phyloP scores from a whole-genome alignment of 257 asterid species.

The Coffea canephora region DNA sequence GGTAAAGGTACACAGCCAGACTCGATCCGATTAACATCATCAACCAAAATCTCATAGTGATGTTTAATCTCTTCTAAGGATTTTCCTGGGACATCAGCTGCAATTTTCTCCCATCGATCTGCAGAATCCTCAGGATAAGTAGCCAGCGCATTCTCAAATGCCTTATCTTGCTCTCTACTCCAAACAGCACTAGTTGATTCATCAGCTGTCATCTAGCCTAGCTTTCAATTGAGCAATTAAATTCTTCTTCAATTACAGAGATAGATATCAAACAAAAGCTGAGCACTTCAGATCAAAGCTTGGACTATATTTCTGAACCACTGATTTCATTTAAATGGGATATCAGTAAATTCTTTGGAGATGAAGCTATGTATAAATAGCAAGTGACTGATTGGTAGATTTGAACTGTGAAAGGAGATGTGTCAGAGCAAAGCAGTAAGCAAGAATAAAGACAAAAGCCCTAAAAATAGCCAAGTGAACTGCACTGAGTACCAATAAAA shows the following conservation, averaged over 20 bases:
- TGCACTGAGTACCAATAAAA: conserved; percentile 24
- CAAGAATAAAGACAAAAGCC: conserved; percentile 23
- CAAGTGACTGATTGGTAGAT: conserved; percentile 23
- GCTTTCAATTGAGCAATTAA: conserved; percentile 20
- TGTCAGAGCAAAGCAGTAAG: conserved; percentile 33
- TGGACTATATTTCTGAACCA: not conserved
- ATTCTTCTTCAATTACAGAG: not conserved
- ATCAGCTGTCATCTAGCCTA: conserved; percentile 57
- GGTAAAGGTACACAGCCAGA: conserved; percentile 71
- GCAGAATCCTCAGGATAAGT: conserved; percentile 57
- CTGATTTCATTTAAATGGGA: conserved; percentile 4
- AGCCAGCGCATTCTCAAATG: conserved; percentile 72
- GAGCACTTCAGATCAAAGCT: conserved; percentile 16
- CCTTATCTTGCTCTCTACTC: conserved; percentile 81
- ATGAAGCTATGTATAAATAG: not conserved
- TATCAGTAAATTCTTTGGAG: not conserved
- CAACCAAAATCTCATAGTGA: conserved; percentile 75
- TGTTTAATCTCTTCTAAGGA: conserved; percentile 60
- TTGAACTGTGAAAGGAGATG: conserved; percentile 24
- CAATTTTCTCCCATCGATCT: conserved; percentile 84
- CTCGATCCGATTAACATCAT: conserved; percentile 69
- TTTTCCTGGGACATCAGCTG: conserved; percentile 72
- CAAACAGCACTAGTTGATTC: conserved; percentile 64
- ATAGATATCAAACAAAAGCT: conserved; percentile 5
- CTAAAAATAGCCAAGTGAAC: conserved; percentile 26